phyloP scores from a whole-genome alignment of 1,139 yeast genomes.

The Tardiomyces blankii region DNA sequence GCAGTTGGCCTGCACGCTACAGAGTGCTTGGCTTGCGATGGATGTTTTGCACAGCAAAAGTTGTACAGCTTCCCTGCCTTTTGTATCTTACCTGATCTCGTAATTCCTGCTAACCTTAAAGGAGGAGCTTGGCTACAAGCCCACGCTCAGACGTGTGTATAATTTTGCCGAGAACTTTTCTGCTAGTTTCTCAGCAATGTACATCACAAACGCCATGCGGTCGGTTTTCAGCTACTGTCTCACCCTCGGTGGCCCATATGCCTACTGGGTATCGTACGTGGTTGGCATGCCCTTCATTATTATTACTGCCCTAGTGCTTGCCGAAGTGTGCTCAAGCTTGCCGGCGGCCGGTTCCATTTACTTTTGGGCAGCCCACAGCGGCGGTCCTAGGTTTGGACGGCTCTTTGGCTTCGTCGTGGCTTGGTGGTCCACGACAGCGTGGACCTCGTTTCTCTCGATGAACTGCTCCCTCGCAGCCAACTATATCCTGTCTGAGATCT shows the following conservation, averaged over 20 bases:
- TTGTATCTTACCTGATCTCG: too few relatives aligned
- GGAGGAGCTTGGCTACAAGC: slow-evolving; percentile 15
- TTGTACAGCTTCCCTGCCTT: too few relatives aligned
- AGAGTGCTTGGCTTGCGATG: too few relatives aligned
- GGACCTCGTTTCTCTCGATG: slow-evolving; percentile 19
- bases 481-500: slow-evolving; percentile 16
- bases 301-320: slow-evolving; percentile 18
- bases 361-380: slow-evolving; percentile 21
- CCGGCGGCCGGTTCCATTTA: slow-evolving; percentile 23
- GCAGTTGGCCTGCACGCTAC: too few relatives aligned
- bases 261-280: slow-evolving; percentile 17
- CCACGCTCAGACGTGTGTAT: slow-evolving; percentile 13
- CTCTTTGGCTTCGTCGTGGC: slow-evolving; percentile 19
- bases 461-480: slow-evolving; percentile 15
- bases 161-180: slow-evolving; percentile 17
- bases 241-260: slow-evolving; percentile 18
- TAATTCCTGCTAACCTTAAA: slow-evolving; percentile 1
- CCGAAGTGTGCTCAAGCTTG: slow-evolving; percentile 20
- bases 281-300: slow-evolving; percentile 13
- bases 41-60: too few relatives aligned
- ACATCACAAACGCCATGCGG: slow-evolving; percentile 10
- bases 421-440: slow-evolving; percentile 20
- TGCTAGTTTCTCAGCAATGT: slow-evolving; percentile 17
- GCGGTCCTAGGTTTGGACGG: slow-evolving; percentile 16
- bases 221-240: slow-evolving; percentile 14